A percentile compares a stretch with the other conserved stretches of the same genome.
Conservation (phyloP, 805 yeast species). For the Starmerella davenportii region DNA sequence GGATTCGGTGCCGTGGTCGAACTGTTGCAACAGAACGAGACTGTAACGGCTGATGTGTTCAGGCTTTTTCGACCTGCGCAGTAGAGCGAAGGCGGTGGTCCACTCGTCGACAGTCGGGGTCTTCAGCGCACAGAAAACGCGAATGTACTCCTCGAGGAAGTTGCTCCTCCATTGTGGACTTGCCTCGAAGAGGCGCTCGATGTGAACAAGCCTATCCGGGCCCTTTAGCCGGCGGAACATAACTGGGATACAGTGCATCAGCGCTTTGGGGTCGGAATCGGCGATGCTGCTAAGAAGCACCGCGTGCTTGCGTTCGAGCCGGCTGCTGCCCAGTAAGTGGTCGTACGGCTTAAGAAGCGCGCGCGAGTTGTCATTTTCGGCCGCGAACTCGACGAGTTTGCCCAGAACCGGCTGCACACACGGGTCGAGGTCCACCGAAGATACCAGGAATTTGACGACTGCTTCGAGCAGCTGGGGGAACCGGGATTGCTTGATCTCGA, state of each 20-base stretch:
- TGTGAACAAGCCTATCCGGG: not conserved
- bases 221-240: not conserved
- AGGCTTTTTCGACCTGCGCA: not conserved
- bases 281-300: not conserved
- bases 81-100: not conserved
- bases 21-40: not conserved
- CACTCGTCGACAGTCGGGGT: not conserved
- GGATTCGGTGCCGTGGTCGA: not conserved
- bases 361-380: too few species aligned
- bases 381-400: too few species aligned
- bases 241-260: not conserved
- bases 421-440: too few species aligned
- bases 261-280: not conserved
- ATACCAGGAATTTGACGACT: too few species aligned
- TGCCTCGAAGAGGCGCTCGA: not conserved
- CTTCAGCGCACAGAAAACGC: not conserved
- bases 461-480: too few species aligned
- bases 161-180: too few species aligned
- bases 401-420: too few species aligned
- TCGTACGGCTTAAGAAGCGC: too few species aligned
- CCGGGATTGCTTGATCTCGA: too few species aligned
- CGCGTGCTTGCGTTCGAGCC: not conserved
- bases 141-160: not conserved
- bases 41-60: not conserved
- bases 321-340: too few species aligned